Evolutionary conservation across 2,329 filamentous ascomycete species (phyloP).

Genomic region (Myriosclerotinia duriaeana): DNA sequence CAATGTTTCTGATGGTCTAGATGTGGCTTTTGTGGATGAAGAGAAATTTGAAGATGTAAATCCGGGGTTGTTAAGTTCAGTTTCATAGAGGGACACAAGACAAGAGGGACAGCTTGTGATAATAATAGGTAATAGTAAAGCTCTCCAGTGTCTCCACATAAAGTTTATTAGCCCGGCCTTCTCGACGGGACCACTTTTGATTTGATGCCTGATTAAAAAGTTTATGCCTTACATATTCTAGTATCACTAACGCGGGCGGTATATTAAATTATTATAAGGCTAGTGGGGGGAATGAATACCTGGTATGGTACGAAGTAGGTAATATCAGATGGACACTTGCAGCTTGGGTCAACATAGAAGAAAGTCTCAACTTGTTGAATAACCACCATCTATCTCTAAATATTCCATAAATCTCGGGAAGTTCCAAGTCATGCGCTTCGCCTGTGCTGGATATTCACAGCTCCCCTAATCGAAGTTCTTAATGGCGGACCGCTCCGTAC

Average conservation of each 20-base stretch:
- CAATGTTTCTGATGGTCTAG: not conserved
- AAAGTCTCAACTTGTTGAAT: not conserved
- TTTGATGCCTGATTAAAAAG: slow-evolving; percentile 11
- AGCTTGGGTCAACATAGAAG: slow-evolving; percentile 2
- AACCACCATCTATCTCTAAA: not conserved
- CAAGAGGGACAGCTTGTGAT: slow-evolving; percentile 17
- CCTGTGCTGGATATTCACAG: not conserved
- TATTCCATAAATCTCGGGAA: not conserved
- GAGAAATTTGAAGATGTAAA: slow-evolving; percentile 3
- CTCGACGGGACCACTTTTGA: not conserved
- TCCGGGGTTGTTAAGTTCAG: slow-evolving; percentile 7
- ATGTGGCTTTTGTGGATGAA: slow-evolving; percentile 6
- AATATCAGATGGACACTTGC: slow-evolving; percentile 10
- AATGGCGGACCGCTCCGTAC: slow-evolving; percentile 19
- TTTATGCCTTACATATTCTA: not conserved
- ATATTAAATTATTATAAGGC: not conserved
- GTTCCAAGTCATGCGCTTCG: slow-evolving; percentile 11
- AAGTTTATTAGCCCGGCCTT: not conserved
- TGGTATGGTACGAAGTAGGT: not conserved
- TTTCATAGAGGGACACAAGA: slow-evolving; percentile 11
- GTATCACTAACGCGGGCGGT: slow-evolving; percentile 5
- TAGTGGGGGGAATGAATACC: not conserved
- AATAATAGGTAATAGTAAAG: not conserved
- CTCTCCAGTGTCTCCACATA: slow-evolving; percentile 2
- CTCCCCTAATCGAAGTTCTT: slow-evolving; percentile 18